phyloP scores from a whole-genome alignment of 768 basidiomycete species.

The Nidularia sp. region DNA sequence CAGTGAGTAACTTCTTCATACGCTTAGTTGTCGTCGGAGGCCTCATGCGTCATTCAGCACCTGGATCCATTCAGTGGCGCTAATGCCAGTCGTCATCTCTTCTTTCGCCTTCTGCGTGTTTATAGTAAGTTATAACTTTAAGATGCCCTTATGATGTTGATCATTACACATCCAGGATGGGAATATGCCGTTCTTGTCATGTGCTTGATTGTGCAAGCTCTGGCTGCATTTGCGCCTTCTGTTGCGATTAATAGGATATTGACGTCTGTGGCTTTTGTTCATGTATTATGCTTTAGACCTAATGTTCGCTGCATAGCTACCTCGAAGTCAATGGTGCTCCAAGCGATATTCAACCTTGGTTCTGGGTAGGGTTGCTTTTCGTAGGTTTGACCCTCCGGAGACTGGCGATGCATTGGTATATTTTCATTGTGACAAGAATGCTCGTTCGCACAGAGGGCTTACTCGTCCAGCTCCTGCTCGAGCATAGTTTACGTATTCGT shows the following conservation, averaged over 20 bases:
- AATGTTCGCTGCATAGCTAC: conserved; percentile 31
- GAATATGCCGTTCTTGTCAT: conserved; percentile 24
- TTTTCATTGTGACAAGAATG: conserved; percentile 42
- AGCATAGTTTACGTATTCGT: conserved; percentile 55
- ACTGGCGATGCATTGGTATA: conserved; percentile 50
- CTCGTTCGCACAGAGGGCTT: conserved; percentile 35
- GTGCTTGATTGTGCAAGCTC: conserved; percentile 19
- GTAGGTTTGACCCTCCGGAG: conserved; percentile 39
- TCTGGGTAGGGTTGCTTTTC: conserved; percentile 58
- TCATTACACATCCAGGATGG: conserved; percentile 7
- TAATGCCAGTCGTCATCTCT: conserved; percentile 34
- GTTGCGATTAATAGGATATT: conserved; percentile 38
- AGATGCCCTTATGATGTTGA: neutral
- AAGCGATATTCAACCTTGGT: conserved; percentile 56
- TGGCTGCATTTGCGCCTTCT: conserved; percentile 27
- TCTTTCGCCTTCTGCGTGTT: conserved; percentile 39
- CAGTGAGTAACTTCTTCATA: conserved; percentile 14
- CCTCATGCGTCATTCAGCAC: conserved; percentile 17
- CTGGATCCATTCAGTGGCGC: conserved; percentile 34
- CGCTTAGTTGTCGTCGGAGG: conserved; percentile 15
- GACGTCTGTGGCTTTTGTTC: conserved; percentile 16
- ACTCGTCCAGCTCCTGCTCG: conserved; percentile 36
- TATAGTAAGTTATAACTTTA: conserved; percentile 18
- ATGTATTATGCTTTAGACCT: neutral
- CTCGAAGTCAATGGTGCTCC: conserved; percentile 49